phyloP scores from a whole-genome alignment of 2,329 filamentous ascomycete genomes.

The Ceratocystis variospora region DNA sequence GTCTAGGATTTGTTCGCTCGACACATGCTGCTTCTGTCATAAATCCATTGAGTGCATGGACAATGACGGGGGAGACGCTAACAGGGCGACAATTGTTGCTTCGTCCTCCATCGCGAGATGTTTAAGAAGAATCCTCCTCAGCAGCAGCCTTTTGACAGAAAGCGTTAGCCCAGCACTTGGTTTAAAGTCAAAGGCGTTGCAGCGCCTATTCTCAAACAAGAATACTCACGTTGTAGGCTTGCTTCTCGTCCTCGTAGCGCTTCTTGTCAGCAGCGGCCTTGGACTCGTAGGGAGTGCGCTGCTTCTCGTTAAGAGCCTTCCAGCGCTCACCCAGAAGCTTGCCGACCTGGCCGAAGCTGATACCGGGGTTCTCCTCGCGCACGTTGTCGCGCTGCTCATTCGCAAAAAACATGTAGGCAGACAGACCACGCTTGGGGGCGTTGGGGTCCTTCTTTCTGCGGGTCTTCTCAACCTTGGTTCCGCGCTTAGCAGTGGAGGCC shows the following conservation, averaged over 20 bases:
- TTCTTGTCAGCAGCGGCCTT: constrained; percentile 98
- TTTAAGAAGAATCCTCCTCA: constrained; percentile 23
- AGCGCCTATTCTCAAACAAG: neutral
- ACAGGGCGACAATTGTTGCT: too few relatives aligned
- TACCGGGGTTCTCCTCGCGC: constrained; percentile 93
- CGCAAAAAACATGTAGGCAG: constrained; percentile 99
- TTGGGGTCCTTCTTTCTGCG: constrained; percentile 69
- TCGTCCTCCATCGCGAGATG: neutral
- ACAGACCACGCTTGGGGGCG: constrained; percentile 97
- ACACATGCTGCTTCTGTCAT: neutral
- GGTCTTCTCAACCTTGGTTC: constrained; percentile 41
- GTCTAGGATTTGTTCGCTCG: constrained; percentile 8
- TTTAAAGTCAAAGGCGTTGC: neutral
- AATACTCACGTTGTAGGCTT: constrained; percentile 65
- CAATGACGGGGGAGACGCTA: neutral
- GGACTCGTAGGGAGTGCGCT: constrained; percentile 85
- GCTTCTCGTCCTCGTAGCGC: constrained; percentile 97
- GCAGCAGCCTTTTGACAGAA: constrained; percentile 19
- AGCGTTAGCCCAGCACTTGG: too few relatives aligned
- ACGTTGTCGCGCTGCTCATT: constrained; percentile 98
- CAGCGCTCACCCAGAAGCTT: constrained; percentile 97
- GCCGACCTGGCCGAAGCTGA: constrained; percentile 94
- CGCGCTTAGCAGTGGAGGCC: constrained; percentile 39
- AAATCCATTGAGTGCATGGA: neutral
- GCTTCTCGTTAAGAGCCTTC: constrained; percentile 91